Evolutionary conservation across 805 yeast genomes (phyloP), one percentile per base, ranked within the genome.

Genomic region (Metschnikowia picachoensis): DNA sequence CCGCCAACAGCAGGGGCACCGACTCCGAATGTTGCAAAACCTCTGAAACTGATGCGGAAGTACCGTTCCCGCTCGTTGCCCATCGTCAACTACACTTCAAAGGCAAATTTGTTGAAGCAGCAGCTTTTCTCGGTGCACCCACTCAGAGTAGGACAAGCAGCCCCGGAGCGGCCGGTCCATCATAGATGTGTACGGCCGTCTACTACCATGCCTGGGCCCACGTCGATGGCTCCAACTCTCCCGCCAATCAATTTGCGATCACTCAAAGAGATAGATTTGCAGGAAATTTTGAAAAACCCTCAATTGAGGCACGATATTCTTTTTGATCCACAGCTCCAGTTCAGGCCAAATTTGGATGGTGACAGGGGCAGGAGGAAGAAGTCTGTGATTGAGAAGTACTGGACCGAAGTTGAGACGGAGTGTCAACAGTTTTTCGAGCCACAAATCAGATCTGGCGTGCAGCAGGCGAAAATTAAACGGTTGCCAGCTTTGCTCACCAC

Each of bases 221-320:
- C 45, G 10, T 12, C 44, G 11, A 30, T 45, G 2, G 51, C 58
- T 16, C 74, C 83, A 3, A 77, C 81, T 6, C 63, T 83, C 40
- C 96, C 96, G 3, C 97, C 97, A 1, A 87, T 87, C 39, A 87
- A 86, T 65, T 68, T 87, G 40, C 90, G 83, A 59, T 81, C 89
- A 30, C 74, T 91, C 54, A 82, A 84, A 56, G 97, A 89, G 62
- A 86, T 91, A 48, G 97, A 91, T 59, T 67, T 91, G 38, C 86
- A 86, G 51, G 96, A 89, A 60, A 91, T 92, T 43, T 74, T 91
- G 55, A 87, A 87, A 60, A 91, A 91, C 66, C 96, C 96, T 3
- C 96, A 89, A 63, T 72, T 91, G 46, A 78, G 98, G 52, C 98
- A 91, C 65, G 98, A 92, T 63, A 87, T 92, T 44, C 74, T 89